Percentiles rank a stretch among this genome's conserved stretches.
Conservation (phyloP, 78 protist genomes). For the Emiliania huxleyi region DNA sequence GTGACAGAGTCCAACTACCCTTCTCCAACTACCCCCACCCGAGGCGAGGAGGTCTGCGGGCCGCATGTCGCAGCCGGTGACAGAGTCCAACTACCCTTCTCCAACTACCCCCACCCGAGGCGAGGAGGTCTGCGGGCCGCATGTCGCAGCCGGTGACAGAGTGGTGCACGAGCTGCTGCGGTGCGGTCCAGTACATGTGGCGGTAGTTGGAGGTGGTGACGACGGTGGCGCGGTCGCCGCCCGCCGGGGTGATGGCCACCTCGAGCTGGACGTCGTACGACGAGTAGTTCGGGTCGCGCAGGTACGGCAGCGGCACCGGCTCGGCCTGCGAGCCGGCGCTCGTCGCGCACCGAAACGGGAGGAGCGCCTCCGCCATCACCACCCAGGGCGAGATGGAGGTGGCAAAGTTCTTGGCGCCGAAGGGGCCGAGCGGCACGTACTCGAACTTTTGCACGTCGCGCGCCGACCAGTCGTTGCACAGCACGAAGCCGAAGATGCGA, state of each 20-base stretch:
- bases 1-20: too few species aligned
- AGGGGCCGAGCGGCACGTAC: constrained; percentile 95
- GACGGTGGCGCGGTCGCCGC: neutral
- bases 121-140: too few species aligned
- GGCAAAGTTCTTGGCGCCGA: constrained; percentile 87
- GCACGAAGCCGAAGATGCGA: constrained; percentile 86
- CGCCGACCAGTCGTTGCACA: constrained; percentile 89
- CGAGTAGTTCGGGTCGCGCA: constrained; percentile 45
- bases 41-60: too few species aligned
- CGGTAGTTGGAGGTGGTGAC: constrained; percentile 60
- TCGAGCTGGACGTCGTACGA: constrained; percentile 64
- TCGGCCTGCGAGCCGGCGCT: constrained; percentile 29
- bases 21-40: too few species aligned
- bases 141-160: constrained; percentile 83
- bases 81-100: too few species aligned
- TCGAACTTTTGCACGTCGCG: constrained; percentile 82
- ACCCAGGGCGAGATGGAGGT: constrained; percentile 95
- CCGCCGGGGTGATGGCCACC: constrained; percentile 10
- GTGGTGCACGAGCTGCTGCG: constrained; percentile 90
- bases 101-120: too few species aligned
- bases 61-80: too few species aligned
- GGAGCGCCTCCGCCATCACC: neutral
- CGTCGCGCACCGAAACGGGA: neutral
- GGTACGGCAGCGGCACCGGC: constrained; percentile 71
- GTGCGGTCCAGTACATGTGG: constrained; percentile 82